A percentile compares a stretch with the other conserved stretches of the same genome.
Evolutionary conservation across 1,284 basidiomycete genomes (phyloP).

Genomic region (Cronartium ribicola): DNA sequence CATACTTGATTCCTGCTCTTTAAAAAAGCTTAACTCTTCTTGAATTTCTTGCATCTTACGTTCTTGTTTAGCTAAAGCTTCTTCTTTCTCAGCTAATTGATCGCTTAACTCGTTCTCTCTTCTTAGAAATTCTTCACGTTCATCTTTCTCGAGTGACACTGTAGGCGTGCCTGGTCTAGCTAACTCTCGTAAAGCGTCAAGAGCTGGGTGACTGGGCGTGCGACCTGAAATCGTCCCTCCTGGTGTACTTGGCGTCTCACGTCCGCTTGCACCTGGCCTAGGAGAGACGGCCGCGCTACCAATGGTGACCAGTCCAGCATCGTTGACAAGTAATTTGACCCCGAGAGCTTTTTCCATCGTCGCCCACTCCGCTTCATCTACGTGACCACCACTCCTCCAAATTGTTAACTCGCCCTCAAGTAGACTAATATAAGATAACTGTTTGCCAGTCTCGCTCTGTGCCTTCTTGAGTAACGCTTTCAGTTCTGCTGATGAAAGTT

Average conservation of each 20-base stretch:
- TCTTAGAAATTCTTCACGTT: conserved; percentile 92
- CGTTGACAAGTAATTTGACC: conserved; percentile 57
- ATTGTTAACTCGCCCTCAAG: conserved; percentile 85
- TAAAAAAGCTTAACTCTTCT: conserved; percentile 73
- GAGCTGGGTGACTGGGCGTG: conserved; percentile 58
- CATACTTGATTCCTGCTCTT: conserved; percentile 76
- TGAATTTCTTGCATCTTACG: conserved; percentile 60
- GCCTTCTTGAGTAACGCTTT: conserved; percentile 88
- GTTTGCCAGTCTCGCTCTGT: conserved; percentile 73
- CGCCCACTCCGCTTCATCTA: conserved; percentile 81
- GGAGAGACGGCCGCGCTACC: conserved; percentile 52
- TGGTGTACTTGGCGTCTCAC: conserved; percentile 60
- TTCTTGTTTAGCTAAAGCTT: conserved; percentile 66
- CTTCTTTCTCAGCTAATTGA: conserved; percentile 84
- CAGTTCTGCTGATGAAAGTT: conserved; percentile 92
- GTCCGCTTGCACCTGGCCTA: conserved; percentile 60
- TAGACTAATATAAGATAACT: conserved; percentile 79
- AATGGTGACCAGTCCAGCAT: conserved; percentile 45
- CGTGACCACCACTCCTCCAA: conserved; percentile 83
- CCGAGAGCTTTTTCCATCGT: conserved; percentile 61
- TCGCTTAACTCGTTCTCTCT: conserved; percentile 96
- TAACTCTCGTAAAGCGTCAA: conserved; percentile 66
- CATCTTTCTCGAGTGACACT: conserved; percentile 84
- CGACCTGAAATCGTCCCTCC: conserved; percentile 68
- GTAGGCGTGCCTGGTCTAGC: conserved; percentile 50